Base-by-base conservation (phyloP, 1,139 yeast species). In the Pneumocystis canis region DNA sequence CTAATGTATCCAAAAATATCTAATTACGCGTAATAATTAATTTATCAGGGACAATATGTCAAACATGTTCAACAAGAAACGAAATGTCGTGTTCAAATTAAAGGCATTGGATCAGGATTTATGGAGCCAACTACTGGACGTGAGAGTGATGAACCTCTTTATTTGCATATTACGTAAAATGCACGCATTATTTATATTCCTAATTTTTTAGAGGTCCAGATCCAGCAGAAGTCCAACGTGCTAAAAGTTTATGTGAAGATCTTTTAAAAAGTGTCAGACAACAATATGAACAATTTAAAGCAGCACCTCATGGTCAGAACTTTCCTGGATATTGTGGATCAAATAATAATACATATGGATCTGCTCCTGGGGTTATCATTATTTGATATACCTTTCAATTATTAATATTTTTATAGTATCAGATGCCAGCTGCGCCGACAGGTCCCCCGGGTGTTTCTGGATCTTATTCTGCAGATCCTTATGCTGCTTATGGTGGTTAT, bases 61-160 rank as follows among this genome's bases (percentile, higher is more conserved):
- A 75, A 75, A 67, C 78, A 75, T 65, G 73, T 75, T 56, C 71
- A 70, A 61, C 63, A 61, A 40, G 76, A 72, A 58, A 74, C 78
- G 1, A 73, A 72, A 3, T 70, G 74, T 58, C 66, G 71, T 18
- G 73, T 75, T 14, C 74, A 71, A 61, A 68, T 75, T 59, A 74
- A 73, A 65, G 78, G 78, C n/a, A 67, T 70, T 25, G 77, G 77
- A 20, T 72, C 76, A 6, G 75, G 74, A 3, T 75, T 69, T 65
- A 61, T 72, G 41, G 77, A 74, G 58, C 66, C 70, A 54, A 64
- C 66, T 31, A 72, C 75, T 14, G 73, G 73, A 4, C 62, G 64
- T 37, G 77, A 75, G 63, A 72, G 71, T 31, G 74, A 71, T 61
- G 70, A 68, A 41, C 75, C 76, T 3, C 62, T 73, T 68, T 74